Evolutionary conservation across 768 basidiomycete species (phyloP).

Genomic region (Tylopilus felleus): DNA sequence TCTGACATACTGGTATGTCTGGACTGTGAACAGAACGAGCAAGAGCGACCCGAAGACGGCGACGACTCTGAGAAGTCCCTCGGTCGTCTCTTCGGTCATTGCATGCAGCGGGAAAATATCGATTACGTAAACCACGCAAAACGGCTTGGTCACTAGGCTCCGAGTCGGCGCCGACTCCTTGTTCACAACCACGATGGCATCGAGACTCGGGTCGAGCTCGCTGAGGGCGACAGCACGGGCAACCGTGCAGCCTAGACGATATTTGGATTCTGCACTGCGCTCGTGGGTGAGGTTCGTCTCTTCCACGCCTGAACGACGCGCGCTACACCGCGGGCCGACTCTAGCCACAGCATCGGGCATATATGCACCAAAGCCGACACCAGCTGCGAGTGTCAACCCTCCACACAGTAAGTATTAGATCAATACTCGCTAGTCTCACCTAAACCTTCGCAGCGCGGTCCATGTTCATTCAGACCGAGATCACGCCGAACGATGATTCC

Average conservation of each 20-base stretch:
- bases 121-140: conserved; percentile 22
- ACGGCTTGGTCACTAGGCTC: neutral
- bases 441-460: conserved; percentile 52
- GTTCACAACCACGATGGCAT: conserved; percentile 18
- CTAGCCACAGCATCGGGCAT: conserved; percentile 34
- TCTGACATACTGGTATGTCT: conserved; percentile 16
- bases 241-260: conserved; percentile 3
- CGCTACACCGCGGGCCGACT: conserved; percentile 31
- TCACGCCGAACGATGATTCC: conserved; percentile 95
- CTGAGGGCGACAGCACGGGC: conserved; percentile 9
- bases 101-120: neutral
- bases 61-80: conserved; percentile 2
- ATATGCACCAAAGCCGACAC: conserved; percentile 10
- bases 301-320: conserved; percentile 15
- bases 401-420: conserved; percentile 33
- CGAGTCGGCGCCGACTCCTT: neutral
- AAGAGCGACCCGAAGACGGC: conserved; percentile 9
- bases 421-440: neutral
- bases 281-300: conserved; percentile 26
- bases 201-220: conserved; percentile 15
- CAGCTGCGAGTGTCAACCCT: conserved; percentile 11
- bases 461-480: conserved; percentile 99
- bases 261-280: conserved; percentile 11
- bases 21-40: conserved; percentile 13
- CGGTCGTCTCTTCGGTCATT: conserved; percentile 11